Base-by-base conservation (phyloP, 1,139 yeast genomes). In the Hyphopichia pseudoburtonii region DNA sequence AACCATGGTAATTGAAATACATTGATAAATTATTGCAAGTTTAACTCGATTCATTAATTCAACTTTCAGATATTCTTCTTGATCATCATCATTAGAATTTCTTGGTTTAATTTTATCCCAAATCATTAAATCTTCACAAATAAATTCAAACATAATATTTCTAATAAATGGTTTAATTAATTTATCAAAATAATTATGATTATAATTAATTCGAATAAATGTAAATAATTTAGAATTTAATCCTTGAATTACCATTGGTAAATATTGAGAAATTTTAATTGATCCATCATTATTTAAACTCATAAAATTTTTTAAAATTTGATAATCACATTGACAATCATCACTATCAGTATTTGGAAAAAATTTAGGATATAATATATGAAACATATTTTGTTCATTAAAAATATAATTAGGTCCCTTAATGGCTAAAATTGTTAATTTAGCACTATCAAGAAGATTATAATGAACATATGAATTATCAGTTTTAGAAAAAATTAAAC, bases 301-400 rank as follows among this genome's bases (percentile, higher is more conserved):
- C 37, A 54, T 52, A 17, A 59, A 34, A 41, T 17, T 51, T 45
- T 18, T 50, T 46, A 17, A 60, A 38, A 56, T 44, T 17, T 51
- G 45, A 4, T 51, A 49, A 26, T 54, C 52, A 0, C 67, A 68
- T 17, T 48, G 39, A 75, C 76, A 71, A 37, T 69, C 72, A 45
- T 70, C 76, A 0, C 70, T 61, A 41, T 70, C 75, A 18, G 65
- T 57, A 37, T 70, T 70, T 30, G 76, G 75, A 39, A 65, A 71
- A 48, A 67, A 69, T 36, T 69, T 69, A 14, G 77, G 77, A 45
- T 70, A 70, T 16, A 70, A 52, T n/a, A 71, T 70, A 42, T 71
- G 76, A 37, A 70, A 56, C 60, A 70, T 64, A 42, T 69, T 70
- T 43, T 71, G 77, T 39, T 70, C 74, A 34, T 59, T 61, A 39